Percentiles rank a stretch among this genome's conserved stretches.
Conservation (phyloP, 345 rosid species). For the Eucalyptus polybractea region DNA sequence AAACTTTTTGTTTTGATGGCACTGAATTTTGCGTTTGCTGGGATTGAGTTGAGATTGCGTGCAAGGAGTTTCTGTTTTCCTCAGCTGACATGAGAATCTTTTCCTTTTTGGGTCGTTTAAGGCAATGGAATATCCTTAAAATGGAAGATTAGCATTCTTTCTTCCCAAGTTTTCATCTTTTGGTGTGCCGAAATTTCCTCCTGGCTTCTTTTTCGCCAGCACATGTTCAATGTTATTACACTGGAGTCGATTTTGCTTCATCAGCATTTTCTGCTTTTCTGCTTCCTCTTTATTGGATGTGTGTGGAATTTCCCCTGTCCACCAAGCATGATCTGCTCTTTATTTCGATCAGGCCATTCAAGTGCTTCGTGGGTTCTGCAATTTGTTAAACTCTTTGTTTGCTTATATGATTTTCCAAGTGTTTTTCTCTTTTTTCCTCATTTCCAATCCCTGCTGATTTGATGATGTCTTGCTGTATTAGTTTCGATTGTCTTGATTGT, state of each 20-base stretch:
- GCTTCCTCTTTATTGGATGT: background rate
- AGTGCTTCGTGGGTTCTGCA: background rate
- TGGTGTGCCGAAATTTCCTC: background rate
- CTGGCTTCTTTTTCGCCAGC: background rate
- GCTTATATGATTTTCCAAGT: background rate
- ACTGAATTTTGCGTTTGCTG: background rate
- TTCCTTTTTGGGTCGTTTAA: conserved; percentile 24
- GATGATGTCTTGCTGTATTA: background rate
- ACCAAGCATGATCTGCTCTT: background rate
- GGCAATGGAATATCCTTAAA: conserved; percentile 22
- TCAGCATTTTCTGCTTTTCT: background rate
- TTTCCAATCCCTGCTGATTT: background rate
- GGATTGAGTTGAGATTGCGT: conserved; percentile 23
- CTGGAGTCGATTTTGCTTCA: background rate
- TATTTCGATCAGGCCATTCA: background rate
- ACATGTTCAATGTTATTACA: background rate
- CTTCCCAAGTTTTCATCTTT: conserved; percentile 15
- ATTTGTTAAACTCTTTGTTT: background rate
- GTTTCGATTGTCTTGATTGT: background rate
- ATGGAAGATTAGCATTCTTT: conserved; percentile 26
- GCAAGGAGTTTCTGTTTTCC: conserved; percentile 7
- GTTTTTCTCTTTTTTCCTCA: background rate
- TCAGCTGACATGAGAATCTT: conserved; percentile 17
- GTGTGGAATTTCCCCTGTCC: background rate
- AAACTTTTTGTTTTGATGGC: background rate